phyloP scores from a whole-genome alignment of 73 alveolate genomes.

The Paramecium octaurelia region DNA sequence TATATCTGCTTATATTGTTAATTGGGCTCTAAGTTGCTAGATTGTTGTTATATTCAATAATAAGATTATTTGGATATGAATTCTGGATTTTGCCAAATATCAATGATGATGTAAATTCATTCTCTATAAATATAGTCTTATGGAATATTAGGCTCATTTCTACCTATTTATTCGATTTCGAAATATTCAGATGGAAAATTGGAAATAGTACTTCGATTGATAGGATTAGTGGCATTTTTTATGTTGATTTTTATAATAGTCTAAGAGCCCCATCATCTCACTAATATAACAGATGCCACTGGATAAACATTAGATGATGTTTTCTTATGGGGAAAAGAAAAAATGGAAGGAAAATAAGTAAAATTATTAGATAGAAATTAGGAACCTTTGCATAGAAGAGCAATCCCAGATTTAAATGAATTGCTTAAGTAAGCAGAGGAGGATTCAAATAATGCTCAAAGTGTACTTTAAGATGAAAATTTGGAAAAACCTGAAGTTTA shows the following conservation, averaged over 20 bases:
- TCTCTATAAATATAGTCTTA: not conserved
- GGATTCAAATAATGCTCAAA: not conserved
- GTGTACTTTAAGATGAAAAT: not conserved
- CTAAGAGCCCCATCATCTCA: not conserved
- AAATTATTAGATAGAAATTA: not conserved
- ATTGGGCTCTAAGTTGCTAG: not conserved
- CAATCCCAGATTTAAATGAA: conserved; percentile 14
- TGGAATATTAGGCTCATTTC: conserved; percentile 15
- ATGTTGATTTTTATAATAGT: not conserved
- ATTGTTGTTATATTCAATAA: not conserved
- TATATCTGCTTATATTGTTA: not conserved
- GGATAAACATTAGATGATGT: not conserved
- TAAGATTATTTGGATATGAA: conserved; percentile 16
- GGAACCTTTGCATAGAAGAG: conserved; percentile 39
- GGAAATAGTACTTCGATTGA: not conserved
- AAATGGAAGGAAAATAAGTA: conserved; percentile 36
- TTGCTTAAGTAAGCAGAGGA: not conserved
- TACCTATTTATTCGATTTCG: not conserved
- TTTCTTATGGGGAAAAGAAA: not conserved
- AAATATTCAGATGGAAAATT: not conserved
- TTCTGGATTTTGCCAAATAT: conserved; percentile 44
- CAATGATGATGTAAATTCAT: not conserved
- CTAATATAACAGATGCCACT: not conserved
- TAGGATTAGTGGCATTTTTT: not conserved
- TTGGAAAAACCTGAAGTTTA: not conserved